Evolutionary conservation across 345 rosid genomes (phyloP).

Genomic region (Linum trigynum): DNA sequence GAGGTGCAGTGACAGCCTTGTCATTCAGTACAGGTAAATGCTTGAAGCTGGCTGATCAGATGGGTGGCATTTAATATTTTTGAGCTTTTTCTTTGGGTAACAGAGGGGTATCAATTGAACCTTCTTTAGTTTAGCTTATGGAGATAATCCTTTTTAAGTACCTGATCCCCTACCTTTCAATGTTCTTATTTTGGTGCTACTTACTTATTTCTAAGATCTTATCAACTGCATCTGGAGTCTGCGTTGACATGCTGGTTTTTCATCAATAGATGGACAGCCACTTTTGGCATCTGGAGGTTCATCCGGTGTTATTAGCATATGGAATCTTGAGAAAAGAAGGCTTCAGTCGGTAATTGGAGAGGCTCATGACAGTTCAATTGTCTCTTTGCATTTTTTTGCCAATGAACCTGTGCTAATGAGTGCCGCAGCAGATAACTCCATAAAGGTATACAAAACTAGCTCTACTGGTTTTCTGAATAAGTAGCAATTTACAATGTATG

Average conservation of each 20-base stretch:
- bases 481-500: not conserved
- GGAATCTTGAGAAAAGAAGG: slow-evolving; percentile 93
- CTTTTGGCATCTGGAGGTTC: slow-evolving; percentile 93
- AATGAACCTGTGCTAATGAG: slow-evolving; percentile 97
- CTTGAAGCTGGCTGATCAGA: not conserved
- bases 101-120: not conserved
- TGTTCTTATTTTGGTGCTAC: not conserved
- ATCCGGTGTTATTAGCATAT: slow-evolving; percentile 87
- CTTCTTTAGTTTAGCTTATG: too few relatives aligned
- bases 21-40: slow-evolving; percentile 68
- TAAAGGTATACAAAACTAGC: slow-evolving; percentile 48
- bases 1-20: slow-evolving; percentile 79
- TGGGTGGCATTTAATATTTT: not conserved
- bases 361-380: slow-evolving; percentile 81
- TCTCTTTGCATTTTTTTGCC: slow-evolving; percentile 78
- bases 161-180: too few relatives aligned
- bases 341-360: slow-evolving; percentile 81
- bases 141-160: too few relatives aligned
- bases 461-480: not conserved
- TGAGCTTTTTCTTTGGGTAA: slow-evolving; percentile 2
- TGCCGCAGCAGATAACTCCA: slow-evolving; percentile 85
- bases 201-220: not conserved
- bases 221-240: not conserved
- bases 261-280: slow-evolving; percentile 71
- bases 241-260: not conserved